Evolutionary conservation across 2,329 filamentous ascomycete genomes (phyloP), one percentile per base, ranked within the genome.

Genomic region (Podosphaera xanthii): DNA sequence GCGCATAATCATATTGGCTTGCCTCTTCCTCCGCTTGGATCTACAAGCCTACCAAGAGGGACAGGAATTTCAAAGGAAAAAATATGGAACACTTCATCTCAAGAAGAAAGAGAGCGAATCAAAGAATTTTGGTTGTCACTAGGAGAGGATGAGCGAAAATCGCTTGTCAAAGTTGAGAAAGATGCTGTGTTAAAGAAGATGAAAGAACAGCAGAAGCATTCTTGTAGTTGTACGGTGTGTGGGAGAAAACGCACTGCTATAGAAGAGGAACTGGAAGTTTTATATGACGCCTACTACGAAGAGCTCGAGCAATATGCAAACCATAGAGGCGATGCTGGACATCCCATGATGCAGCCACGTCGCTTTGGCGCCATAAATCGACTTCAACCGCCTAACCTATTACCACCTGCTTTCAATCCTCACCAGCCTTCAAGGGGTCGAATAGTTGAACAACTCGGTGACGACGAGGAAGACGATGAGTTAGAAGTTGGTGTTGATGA

Each of bases 151-250:
- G 90, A 97, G 70, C 86, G 92, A 66, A 92, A 94, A 70, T 92
- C 87, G 14, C 76, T 98, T 54, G 89, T 98, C 68, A 96, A 96
- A 72, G 91, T 98, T 36, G 92, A 98, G 72, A 98, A 98, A 73
- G 91, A 98, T 72, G 91, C 92, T 6, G 92, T 98, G 0, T 74
- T 98, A 60, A 89, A 87, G 69, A 98, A 98, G 76, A 98, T 98
- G 92, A 98, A 98, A 76, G 92, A 98, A 72, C 92, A 98, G 72
- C 92, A 98, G 71, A 97, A 97, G 72, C 90, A 97, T 71, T 97
- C 91, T 2, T 98, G 92, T 75, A 96, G 90, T 70, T 98, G 92
- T 72, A 94, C 89, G 3, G 91, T 98, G 48, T 98, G 92, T 71
- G 92, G 92, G 58, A 81, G 92, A 64, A 98, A 98, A 74, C 82